Percentiles rank a stretch among this genome's conserved stretches.
Conservation (phyloP, 2,329 filamentous ascomycete genomes). For the Clarireedia homoeocarpa region DNA sequence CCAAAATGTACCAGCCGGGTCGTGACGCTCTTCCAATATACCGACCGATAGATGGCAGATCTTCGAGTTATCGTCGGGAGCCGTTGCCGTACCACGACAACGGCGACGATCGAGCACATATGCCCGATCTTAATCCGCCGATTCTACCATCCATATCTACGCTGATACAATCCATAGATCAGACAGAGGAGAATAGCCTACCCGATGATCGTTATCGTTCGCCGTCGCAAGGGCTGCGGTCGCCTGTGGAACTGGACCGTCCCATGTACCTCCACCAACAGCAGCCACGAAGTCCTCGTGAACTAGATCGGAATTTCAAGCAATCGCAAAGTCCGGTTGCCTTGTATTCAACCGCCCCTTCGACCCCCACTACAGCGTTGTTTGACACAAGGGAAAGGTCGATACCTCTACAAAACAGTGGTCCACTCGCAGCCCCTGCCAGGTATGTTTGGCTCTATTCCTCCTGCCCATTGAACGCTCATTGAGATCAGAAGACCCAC, state of each 20-base stretch:
- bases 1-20: slow-evolving; percentile 5
- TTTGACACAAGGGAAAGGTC: slow-evolving; percentile 3
- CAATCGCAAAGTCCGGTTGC: slow-evolving; percentile 3
- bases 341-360: background rate
- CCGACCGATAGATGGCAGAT: slow-evolving; percentile 1
- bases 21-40: slow-evolving; percentile 4
- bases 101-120: slow-evolving; percentile 7
- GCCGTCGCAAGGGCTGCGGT: slow-evolving; percentile 5
- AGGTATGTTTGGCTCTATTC: slow-evolving; percentile 6
- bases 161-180: slow-evolving; percentile 1
- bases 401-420: background rate
- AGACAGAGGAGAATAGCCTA: background rate
- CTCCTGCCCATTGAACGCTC: slow-evolving; percentile 1
- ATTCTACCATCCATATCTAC: slow-evolving; percentile 6
- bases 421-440: slow-evolving; percentile 2
- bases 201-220: background rate
- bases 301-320: slow-evolving; percentile 2
- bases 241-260: background rate
- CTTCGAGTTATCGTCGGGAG: background rate
- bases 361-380: background rate
- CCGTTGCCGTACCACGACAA: slow-evolving; percentile 5
- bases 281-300: slow-evolving; percentile 1
- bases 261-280: slow-evolving; percentile 7
- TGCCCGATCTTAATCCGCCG: background rate
- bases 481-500: background rate